phyloP scores from a whole-genome alignment of 345 rosid genomes.

The Hirschfeldia incana region DNA sequence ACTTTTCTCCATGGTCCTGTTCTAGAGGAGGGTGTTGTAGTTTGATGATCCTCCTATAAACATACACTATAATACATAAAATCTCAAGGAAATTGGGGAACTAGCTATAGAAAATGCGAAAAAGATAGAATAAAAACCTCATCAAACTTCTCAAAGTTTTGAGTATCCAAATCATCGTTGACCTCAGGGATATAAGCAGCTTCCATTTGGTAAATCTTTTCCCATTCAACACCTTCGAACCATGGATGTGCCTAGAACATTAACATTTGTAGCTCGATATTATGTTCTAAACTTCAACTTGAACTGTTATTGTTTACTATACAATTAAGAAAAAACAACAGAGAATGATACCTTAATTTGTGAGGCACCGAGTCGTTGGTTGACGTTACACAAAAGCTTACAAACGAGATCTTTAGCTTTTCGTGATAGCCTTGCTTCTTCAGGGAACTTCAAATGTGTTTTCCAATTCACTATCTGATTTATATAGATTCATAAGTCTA shows the following conservation, averaged over 20 bases:
- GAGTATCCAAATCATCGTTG: constrained; percentile 88
- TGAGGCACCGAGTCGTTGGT: constrained; percentile 74
- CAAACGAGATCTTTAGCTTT: constrained; percentile 73
- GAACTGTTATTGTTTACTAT: background rate
- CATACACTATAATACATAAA: constrained; percentile 15
- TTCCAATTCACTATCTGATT: constrained; percentile 89
- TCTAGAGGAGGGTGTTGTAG: constrained; percentile 48
- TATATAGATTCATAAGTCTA: background rate
- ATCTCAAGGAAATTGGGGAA: background rate
- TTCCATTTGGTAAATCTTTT: constrained; percentile 73
- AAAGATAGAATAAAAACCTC: constrained; percentile 46
- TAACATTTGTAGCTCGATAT: background rate
- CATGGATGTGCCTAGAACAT: constrained; percentile 73
- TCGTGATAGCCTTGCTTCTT: constrained; percentile 76
- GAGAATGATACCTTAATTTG: constrained; percentile 75
- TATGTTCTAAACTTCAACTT: background rate
- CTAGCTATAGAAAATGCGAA: background rate
- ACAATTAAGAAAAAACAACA: background rate
- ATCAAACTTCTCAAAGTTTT: constrained; percentile 92
- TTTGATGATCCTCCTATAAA: constrained; percentile 45
- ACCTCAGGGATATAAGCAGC: constrained; percentile 93
- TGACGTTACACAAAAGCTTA: constrained; percentile 82
- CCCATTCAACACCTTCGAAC: constrained; percentile 78
- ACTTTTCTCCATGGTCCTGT: constrained; percentile 91
- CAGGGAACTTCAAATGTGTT: constrained; percentile 93